Conservation (phyloP, 1,139 yeast species). For the Candida glucosophila region DNA sequence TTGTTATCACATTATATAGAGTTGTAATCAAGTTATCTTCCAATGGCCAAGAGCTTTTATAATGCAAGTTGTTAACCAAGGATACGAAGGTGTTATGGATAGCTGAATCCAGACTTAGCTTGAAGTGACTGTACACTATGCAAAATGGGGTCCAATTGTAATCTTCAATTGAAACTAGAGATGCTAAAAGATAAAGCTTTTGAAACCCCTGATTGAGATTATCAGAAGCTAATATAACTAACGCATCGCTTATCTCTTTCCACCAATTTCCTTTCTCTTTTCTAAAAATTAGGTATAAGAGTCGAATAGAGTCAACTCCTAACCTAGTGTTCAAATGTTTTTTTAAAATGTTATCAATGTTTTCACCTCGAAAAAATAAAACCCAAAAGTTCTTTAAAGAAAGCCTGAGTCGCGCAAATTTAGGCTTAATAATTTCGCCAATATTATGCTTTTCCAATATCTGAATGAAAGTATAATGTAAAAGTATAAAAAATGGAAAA, state of each 20-base stretch:
- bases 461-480: constrained; percentile 11
- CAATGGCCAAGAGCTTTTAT: constrained; percentile 25
- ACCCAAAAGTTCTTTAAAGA: constrained; percentile 4
- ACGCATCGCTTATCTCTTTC: constrained; percentile 10
- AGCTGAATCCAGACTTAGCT: constrained; percentile 8
- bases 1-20: constrained; percentile 22
- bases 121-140: constrained; percentile 11
- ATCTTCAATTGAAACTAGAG: constrained; percentile 6
- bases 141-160: constrained; percentile 21
- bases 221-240: constrained; percentile 4
- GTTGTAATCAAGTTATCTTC: constrained; percentile 25
- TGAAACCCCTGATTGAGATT: not conserved
- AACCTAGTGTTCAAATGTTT: too few species aligned
- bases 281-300: constrained; percentile 8
- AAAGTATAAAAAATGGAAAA: constrained; percentile 17
- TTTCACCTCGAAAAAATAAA: constrained; percentile 4
- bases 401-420: constrained; percentile 1
- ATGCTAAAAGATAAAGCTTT: constrained; percentile 7
- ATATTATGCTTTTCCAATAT: constrained; percentile 4
- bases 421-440: constrained; percentile 3
- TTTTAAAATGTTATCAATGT: constrained; percentile 2
- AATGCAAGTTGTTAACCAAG: constrained; percentile 18
- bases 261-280: constrained; percentile 11
- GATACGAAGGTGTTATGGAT: constrained; percentile 22
- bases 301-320: constrained; percentile 9